Percentiles rank a stretch among this genome's conserved stretches.
Evolutionary conservation across 2,329 filamentous ascomycete genomes (phyloP).

Genomic region (Monilinia fructicola): DNA sequence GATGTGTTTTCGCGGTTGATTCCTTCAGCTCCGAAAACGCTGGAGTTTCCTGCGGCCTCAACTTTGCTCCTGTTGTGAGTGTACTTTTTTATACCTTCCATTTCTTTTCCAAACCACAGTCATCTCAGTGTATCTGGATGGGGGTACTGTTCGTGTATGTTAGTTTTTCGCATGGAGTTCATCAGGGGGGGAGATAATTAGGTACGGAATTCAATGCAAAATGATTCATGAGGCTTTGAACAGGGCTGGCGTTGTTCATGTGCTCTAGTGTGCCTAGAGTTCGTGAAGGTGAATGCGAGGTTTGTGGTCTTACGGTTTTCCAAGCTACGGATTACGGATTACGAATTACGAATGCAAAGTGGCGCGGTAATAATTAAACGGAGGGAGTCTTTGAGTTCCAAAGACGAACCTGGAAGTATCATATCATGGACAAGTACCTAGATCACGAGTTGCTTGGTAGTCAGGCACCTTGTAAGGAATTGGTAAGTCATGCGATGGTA

Average conservation of each 20-base stretch:
- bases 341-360: no score
- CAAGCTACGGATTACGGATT: not conserved
- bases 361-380: not conserved
- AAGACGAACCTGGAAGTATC: not conserved
- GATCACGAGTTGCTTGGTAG: constrained; percentile 1
- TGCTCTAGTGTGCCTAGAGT: not conserved
- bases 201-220: not conserved
- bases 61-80: constrained; percentile 13
- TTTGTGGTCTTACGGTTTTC: not conserved
- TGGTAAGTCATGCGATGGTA: not conserved
- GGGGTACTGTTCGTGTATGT: constrained; percentile 7
- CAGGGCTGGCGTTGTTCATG: not conserved
- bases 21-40: constrained; percentile 1
- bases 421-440: not conserved
- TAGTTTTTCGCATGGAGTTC: constrained; percentile 1
- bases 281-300: not conserved
- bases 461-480: not conserved
- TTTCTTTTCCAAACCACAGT: not conserved
- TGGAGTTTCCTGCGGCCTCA: constrained; percentile 14
- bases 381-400: not conserved
- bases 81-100: constrained; percentile 34
- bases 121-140: constrained; percentile 14
- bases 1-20: constrained; percentile 29
- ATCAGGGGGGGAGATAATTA: constrained; percentile 1
- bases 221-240: constrained; percentile 1